Evolutionary conservation across 345 rosid genomes (phyloP).

Genomic region (Brassica carinata): DNA sequence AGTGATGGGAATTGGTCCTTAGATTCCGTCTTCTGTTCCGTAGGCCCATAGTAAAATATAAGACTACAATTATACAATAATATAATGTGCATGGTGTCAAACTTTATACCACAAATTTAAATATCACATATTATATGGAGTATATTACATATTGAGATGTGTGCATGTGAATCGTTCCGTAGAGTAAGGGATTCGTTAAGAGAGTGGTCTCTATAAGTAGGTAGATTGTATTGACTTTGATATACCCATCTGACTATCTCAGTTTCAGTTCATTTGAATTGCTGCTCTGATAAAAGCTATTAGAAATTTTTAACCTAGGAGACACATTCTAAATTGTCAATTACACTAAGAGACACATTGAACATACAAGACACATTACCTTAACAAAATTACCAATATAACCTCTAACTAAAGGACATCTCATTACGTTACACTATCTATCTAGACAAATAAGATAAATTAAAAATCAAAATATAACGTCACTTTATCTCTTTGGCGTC

Average conservation of each 20-base stretch:
- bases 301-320: no score
- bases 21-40: not conserved
- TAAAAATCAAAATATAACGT: no score
- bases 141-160: not conserved
- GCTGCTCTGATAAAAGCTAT: not conserved
- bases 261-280: not conserved
- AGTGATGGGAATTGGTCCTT: conserved; percentile 9
- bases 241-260: not conserved
- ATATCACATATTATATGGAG: not conserved
- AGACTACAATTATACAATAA: not conserved
- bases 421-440: no score
- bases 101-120: not conserved
- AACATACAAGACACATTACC: no score
- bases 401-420: no score
- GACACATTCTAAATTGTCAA: no score
- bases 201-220: not conserved
- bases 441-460: no score
- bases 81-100: not conserved
- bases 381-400: no score
- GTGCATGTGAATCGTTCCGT: conserved; percentile 9
- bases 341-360: no score
- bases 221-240: not conserved
- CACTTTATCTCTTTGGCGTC: no score
- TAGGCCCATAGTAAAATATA: not conserved
- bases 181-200: not conserved